Conservation (phyloP, 371 early-diverging fungal genomes). For the Syncephalastrum sp. region DNA sequence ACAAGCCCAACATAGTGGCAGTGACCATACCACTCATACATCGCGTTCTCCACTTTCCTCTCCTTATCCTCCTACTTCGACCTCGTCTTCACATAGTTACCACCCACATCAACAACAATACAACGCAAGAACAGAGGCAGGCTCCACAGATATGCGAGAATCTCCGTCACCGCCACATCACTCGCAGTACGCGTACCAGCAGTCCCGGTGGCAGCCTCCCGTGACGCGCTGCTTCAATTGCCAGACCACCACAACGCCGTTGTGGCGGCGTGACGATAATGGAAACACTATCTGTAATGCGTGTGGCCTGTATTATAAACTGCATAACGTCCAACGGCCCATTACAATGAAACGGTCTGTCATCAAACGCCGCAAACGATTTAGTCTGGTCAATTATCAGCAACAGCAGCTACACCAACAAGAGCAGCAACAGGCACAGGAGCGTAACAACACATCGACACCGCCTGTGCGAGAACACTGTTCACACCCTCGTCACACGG, state of each 20-base stretch:
- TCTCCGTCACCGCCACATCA: no score
- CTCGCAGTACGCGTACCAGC: conserved; percentile 4
- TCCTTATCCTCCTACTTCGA: neutral
- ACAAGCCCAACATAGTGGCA: no score
- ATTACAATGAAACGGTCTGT: conserved; percentile 77
- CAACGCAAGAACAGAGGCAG: conserved; percentile 5
- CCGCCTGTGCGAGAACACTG: no score
- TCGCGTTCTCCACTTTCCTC: neutral
- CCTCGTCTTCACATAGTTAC: neutral
- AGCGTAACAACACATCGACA: neutral
- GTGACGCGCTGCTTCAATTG: conserved; percentile 71
- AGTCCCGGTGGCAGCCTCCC: conserved; percentile 18
- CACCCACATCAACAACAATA: conserved; percentile 11
- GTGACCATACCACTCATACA: no score
- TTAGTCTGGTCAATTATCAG: conserved; percentile 22
- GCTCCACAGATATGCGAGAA: conserved; percentile 9
- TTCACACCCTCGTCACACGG: no score
- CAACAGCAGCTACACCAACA: conserved; percentile 14
- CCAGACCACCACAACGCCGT: conserved; percentile 78
- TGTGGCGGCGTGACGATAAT: conserved; percentile 84
- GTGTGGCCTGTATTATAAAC: conserved; percentile 83
- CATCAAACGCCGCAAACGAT: conserved; percentile 82
- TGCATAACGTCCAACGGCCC: conserved; percentile 74
- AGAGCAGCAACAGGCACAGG: conserved; percentile 1
- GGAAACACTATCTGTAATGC: conserved; percentile 85